Evolutionary conservation across 2,329 filamentous ascomycete species (phyloP).

Genomic region (Diaporthe sp.): DNA sequence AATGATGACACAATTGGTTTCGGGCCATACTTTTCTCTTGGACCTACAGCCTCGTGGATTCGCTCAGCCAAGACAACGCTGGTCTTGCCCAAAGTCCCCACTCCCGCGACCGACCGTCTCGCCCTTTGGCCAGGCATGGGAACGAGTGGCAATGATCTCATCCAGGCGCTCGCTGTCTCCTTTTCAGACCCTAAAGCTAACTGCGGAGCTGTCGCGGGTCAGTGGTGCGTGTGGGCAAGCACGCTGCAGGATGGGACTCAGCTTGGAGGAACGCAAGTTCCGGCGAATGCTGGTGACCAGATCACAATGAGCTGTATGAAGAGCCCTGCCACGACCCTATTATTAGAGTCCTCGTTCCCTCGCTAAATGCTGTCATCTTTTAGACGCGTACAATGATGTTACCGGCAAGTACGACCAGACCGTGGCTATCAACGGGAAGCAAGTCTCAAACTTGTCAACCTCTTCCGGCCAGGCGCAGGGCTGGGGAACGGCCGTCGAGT

Average conservation of each 20-base stretch:
- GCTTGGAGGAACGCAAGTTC: conserved; percentile 8
- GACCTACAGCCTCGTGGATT: conserved; percentile 30
- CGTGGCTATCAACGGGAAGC: conserved; percentile 19
- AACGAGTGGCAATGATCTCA: conserved; percentile 24
- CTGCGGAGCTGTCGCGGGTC: conserved; percentile 15
- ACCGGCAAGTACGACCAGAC: conserved; percentile 30
- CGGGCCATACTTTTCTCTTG: conserved; percentile 23
- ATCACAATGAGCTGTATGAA: conserved; percentile 25
- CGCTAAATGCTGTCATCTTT: not conserved
- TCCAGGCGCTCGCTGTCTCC: conserved; percentile 26
- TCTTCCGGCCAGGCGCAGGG: conserved; percentile 29
- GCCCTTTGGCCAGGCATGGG: conserved; percentile 33
- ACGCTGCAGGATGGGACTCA: conserved; percentile 20
- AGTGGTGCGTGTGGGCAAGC: conserved; percentile 32
- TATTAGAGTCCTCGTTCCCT: not conserved
- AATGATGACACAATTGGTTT: conserved; percentile 8
- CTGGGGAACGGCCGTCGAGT: conserved; percentile 30
- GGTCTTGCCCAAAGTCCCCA: conserved; percentile 22
- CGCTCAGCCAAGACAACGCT: conserved; percentile 29
- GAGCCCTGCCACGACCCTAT: not conserved
- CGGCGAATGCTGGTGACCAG: conserved; percentile 17
- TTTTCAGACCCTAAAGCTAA: conserved; percentile 17
- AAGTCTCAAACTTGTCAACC: conserved; percentile 19
- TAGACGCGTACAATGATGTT: conserved; percentile 26
- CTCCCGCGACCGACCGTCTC: not conserved